Percentiles rank a stretch among this genome's conserved stretches.
Evolutionary conservation across 139 green algal species (phyloP).

Genomic region (Chlamydomonas sphaeroides): DNA sequence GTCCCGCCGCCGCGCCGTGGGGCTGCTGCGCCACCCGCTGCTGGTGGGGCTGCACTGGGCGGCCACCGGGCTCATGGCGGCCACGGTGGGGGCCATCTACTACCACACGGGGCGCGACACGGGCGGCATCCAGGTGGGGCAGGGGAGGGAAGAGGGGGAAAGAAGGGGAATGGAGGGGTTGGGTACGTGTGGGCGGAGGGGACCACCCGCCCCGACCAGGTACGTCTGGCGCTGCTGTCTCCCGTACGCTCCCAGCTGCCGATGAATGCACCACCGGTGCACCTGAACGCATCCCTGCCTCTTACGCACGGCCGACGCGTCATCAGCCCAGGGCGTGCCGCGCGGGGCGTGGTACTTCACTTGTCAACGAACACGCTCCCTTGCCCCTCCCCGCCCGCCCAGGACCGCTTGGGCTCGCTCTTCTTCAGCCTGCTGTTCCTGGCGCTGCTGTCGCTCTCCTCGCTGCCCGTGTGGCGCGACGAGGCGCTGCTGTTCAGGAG

Average conservation of each 20-base stretch:
- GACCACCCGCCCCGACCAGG: no score
- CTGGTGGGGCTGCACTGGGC: slow-evolving; percentile 60
- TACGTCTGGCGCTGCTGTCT: no score
- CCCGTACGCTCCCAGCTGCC: no score
- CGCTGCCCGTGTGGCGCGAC: slow-evolving; percentile 72
- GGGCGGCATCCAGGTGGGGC: slow-evolving; percentile 56
- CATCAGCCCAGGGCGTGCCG: no score
- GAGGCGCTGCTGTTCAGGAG: slow-evolving; percentile 77
- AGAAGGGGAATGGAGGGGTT: no score
- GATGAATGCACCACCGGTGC: no score
- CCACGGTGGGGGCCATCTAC: slow-evolving; percentile 61
- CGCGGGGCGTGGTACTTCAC: no score
- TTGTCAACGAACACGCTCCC: no score
- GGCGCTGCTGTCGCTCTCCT: slow-evolving; percentile 67
- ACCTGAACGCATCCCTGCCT: no score
- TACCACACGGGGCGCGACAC: slow-evolving; percentile 59
- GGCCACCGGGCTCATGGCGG: slow-evolving; percentile 50
- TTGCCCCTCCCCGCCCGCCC: neutral
- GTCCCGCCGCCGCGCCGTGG: slow-evolving; percentile 30
- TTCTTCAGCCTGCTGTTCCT: slow-evolving; percentile 80
- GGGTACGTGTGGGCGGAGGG: no score
- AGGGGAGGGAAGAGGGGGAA: neutral
- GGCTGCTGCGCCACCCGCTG: slow-evolving; percentile 66
- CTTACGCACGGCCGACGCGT: no score
- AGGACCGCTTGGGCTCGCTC: slow-evolving; percentile 73